Conservation (phyloP, 768 basidiomycete species). For the Phylloporus arenicola region DNA sequence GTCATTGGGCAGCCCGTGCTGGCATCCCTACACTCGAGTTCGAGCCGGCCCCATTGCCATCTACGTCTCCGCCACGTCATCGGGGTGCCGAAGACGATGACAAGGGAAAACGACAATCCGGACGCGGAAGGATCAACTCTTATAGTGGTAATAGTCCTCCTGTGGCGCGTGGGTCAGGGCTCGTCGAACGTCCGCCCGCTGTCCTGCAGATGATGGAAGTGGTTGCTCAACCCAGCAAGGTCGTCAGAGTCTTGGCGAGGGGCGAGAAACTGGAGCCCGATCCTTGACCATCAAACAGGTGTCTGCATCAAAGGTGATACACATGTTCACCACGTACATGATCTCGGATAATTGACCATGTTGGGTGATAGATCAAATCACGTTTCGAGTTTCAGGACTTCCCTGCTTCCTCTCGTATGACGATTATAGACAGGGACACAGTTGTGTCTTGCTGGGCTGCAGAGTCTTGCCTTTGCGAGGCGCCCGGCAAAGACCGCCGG, state of each 20-base stretch:
- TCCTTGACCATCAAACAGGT: constrained; percentile 11
- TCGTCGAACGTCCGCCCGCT: constrained; percentile 74
- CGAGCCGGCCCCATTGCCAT: constrained; percentile 25
- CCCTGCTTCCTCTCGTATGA: constrained; percentile 15
- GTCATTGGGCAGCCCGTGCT: constrained; percentile 63
- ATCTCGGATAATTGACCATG: background rate
- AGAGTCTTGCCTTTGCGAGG: constrained; percentile 19
- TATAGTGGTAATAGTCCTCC: constrained; percentile 15
- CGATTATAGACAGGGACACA: constrained; percentile 19
- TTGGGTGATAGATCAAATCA: constrained; percentile 5
- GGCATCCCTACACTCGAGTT: constrained; percentile 55
- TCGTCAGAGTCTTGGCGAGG: constrained; percentile 74
- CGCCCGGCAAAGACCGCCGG: constrained; percentile 13
- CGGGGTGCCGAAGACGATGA: constrained; percentile 31
- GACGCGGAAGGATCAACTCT: constrained; percentile 28
- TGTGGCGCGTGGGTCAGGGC: constrained; percentile 30
- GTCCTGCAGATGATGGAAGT: constrained; percentile 81
- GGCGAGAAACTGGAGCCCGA: constrained; percentile 76
- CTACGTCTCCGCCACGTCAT: constrained; percentile 15
- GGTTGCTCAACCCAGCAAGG: constrained; percentile 65
- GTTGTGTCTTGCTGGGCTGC: constrained; percentile 22
- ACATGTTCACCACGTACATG: background rate
- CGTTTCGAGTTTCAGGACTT: constrained; percentile 17
- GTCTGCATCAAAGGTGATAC: constrained; percentile 8
- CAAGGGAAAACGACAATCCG: constrained; percentile 25